Evolutionary conservation across 371 early-diverging fungal species (phyloP).

Genomic region (Haplosporangium sp.): DNA sequence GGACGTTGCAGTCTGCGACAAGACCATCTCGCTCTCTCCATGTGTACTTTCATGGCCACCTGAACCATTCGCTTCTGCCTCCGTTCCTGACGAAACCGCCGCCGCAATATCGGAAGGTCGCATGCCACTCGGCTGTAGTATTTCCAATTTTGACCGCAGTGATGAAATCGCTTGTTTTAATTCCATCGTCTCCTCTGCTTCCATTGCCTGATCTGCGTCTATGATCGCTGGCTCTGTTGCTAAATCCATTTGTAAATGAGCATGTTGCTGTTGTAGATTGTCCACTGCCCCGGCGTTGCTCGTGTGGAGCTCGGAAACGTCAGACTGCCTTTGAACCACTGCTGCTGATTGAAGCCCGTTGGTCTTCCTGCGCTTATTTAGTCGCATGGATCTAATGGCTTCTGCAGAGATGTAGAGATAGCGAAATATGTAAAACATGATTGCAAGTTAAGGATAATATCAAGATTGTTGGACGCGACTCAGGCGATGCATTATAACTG

Average conservation of each 20-base stretch:
- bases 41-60: no score
- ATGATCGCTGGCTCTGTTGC: not conserved
- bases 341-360: not conserved
- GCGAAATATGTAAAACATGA: not conserved
- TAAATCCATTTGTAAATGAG: not conserved
- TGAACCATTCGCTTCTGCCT: not conserved
- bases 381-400: slow-evolving; percentile 2
- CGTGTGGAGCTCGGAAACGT: no score
- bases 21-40: slow-evolving; percentile 8
- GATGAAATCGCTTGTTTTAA: slow-evolving; percentile 15
- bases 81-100: not conserved
- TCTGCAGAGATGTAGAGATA: slow-evolving; percentile 2
- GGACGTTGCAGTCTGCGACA: slow-evolving; percentile 31
- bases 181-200: not conserved
- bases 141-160: slow-evolving; percentile 34
- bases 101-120: slow-evolving; percentile 32
- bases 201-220: not conserved
- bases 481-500: not conserved
- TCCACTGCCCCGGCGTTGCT: not conserved
- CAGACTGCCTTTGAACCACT: no score
- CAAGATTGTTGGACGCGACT: no score
- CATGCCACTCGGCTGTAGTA: slow-evolving; percentile 28
- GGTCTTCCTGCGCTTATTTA: not conserved
- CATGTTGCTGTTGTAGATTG: not conserved
- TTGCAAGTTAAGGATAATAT: slow-evolving; percentile 2